Percentiles rank a stretch among this genome's conserved stretches.
Evolutionary conservation across 1,284 basidiomycete species (phyloP).

Genomic region (Puccinia hordei): DNA sequence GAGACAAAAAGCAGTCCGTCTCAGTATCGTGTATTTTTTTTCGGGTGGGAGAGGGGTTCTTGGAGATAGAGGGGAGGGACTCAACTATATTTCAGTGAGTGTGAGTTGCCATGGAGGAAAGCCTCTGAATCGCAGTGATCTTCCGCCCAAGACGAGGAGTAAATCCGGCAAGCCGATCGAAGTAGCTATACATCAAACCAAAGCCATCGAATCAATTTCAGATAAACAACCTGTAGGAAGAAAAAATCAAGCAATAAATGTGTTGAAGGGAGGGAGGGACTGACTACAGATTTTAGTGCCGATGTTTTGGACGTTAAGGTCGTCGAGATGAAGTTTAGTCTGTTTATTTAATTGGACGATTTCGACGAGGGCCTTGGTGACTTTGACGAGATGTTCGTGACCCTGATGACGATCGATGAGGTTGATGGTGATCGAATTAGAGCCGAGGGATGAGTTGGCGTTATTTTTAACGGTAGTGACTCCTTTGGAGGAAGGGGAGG

Average conservation of each 20-base stretch:
- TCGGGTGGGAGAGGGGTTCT: background rate
- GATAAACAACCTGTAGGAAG: background rate
- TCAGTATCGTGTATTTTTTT: background rate
- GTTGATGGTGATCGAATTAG: slow-evolving; percentile 15
- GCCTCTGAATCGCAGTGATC: slow-evolving; percentile 30
- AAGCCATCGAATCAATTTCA: background rate
- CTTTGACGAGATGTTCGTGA: slow-evolving; percentile 40
- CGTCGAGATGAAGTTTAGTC: background rate
- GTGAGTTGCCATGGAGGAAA: slow-evolving; percentile 49
- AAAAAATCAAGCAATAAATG: background rate
- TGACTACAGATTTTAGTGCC: slow-evolving; percentile 42
- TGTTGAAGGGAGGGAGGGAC: background rate
- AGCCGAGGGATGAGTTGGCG: background rate
- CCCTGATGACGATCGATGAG: slow-evolving; percentile 32
- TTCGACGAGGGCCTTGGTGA: slow-evolving; percentile 16
- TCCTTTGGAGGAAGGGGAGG: background rate
- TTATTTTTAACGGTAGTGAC: background rate
- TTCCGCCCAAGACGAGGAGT: slow-evolving; percentile 35
- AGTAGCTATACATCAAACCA: slow-evolving; percentile 22
- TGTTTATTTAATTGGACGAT: background rate
- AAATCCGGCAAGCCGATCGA: slow-evolving; percentile 44
- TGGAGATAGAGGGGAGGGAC: background rate
- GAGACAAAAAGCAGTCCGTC: too few relatives aligned
- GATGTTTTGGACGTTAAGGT: slow-evolving; percentile 30
- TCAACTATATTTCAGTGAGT: slow-evolving; percentile 43